Percentiles rank a stretch among this genome's conserved stretches.
These are phyloP conservation scores for Gastrodia elata DNA, from an alignment of 106 monocot species.

Conservation along the genomic window DNA sequence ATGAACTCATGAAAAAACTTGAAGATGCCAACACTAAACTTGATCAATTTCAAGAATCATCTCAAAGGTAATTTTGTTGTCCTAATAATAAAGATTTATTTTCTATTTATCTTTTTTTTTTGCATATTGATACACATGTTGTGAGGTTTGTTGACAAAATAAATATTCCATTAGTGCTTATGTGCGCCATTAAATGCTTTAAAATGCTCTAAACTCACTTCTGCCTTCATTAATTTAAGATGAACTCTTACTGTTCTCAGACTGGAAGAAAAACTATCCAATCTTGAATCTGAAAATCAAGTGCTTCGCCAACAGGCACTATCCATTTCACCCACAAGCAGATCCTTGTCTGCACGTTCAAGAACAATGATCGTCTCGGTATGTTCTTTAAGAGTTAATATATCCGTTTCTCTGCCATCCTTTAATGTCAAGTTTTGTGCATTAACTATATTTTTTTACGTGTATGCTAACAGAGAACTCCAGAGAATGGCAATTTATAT, in stretches of 20 bases:
- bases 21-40: slow-evolving; percentile 57
- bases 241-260: slow-evolving; percentile 18
- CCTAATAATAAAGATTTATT: not conserved
- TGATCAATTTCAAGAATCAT: slow-evolving; percentile 81
- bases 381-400: slow-evolving; percentile 4
- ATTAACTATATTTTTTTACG: not conserved
- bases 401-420: not conserved
- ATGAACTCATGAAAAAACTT: slow-evolving; percentile 61
- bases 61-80: slow-evolving; percentile 43
- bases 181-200: not conserved
- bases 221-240: slow-evolving; percentile 1
- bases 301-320: slow-evolving; percentile 83
- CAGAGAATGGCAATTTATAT: slow-evolving; percentile 52
- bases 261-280: slow-evolving; percentile 75
- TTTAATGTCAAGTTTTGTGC: not conserved
- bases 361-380: slow-evolving; percentile 66
- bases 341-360: slow-evolving; percentile 47
- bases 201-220: not conserved
- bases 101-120: slow-evolving; percentile 1
- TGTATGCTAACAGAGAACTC: slow-evolving; percentile 50
- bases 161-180: slow-evolving; percentile 2
- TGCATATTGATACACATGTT: slow-evolving; percentile 4
- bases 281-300: slow-evolving; percentile 79
- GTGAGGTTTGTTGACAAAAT: not conserved
- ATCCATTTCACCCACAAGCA: slow-evolving; percentile 73